phyloP scores from a whole-genome alignment of 805 yeast species.

The Saturnispora sekii region DNA sequence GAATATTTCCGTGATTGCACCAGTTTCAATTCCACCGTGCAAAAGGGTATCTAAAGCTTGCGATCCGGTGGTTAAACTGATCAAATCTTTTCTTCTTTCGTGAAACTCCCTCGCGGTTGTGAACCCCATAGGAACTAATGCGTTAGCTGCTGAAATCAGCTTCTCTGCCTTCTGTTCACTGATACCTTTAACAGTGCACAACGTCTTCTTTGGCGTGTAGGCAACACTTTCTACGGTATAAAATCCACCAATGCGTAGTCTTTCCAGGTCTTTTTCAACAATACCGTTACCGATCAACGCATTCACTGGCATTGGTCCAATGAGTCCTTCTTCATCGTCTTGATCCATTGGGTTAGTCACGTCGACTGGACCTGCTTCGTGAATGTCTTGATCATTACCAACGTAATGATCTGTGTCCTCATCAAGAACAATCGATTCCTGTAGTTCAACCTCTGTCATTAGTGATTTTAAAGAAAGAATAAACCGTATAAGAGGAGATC shows the following conservation, averaged over 20 bases:
- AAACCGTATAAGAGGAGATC: background rate
- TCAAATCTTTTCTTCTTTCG: conserved; percentile 78
- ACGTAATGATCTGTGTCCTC: too few species aligned
- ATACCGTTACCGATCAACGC: conserved; percentile 77
- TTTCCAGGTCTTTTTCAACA: conserved; percentile 64
- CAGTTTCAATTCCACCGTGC: conserved; percentile 97
- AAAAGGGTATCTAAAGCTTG: conserved; percentile 84
- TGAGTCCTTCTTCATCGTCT: conserved; percentile 31
- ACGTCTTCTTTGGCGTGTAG: conserved; percentile 76
- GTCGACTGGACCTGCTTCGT: background rate
- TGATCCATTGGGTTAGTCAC: conserved; percentile 29
- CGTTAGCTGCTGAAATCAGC: conserved; percentile 71
- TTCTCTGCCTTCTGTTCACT: conserved; percentile 93
- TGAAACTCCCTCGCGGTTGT: conserved; percentile 95
- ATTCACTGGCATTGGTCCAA: conserved; percentile 46
- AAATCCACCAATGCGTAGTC: conserved; percentile 72
- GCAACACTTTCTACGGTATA: conserved; percentile 92
- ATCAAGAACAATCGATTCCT: background rate
- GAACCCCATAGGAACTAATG: conserved; percentile 89
- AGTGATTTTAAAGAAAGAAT: too few species aligned
- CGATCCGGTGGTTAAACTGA: conserved; percentile 92
- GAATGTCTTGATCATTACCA: too few species aligned
- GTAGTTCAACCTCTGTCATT: background rate
- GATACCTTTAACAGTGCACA: conserved; percentile 78
- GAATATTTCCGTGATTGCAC: conserved; percentile 90